Conservation (phyloP, 169 alveolate species). For the Condylostoma magnum region DNA sequence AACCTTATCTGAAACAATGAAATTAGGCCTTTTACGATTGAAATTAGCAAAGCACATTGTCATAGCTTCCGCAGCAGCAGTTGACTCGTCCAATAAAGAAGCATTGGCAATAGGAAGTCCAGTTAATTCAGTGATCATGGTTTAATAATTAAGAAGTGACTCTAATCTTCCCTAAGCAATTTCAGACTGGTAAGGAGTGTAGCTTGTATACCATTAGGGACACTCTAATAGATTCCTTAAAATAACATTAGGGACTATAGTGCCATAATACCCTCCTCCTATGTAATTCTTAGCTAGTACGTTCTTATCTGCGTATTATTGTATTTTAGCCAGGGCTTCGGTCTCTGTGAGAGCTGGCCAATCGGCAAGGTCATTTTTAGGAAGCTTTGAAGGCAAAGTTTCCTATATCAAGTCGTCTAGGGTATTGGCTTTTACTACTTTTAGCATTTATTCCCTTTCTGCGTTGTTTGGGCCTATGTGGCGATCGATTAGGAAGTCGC, state of each 20-base stretch:
- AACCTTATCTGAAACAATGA: conserved; percentile 58
- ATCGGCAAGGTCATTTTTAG: conserved; percentile 1
- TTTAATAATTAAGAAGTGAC: conserved; percentile 60
- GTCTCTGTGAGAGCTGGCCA: conserved; percentile 45
- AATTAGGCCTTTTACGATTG: conserved; percentile 53
- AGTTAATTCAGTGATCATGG: conserved; percentile 80
- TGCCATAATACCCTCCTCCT: conserved; percentile 77
- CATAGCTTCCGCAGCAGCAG: conserved; percentile 90
- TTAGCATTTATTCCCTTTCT: conserved; percentile 27
- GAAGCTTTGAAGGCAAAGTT: conserved; percentile 41
- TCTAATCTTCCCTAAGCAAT: conserved; percentile 86
- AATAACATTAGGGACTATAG: conserved; percentile 70
- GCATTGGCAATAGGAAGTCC: conserved; percentile 83
- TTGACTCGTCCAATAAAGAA: conserved; percentile 83
- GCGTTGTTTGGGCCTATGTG: conserved; percentile 35
- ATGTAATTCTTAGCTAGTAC: conserved; percentile 20
- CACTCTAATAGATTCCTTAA: conserved; percentile 71
- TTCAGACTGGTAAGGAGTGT: conserved; percentile 91
- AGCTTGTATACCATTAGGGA: conserved; percentile 87
- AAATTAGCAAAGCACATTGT: conserved; percentile 50
- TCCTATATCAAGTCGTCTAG: conserved; percentile 43
- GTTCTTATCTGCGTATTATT: conserved; percentile 28
- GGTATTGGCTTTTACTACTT: conserved; percentile 24
- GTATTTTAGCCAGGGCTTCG: conserved; percentile 35
- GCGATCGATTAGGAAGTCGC: conserved; percentile 32